Conservation (phyloP, 148 eudicot species). For the Arctostaphylos glauca region DNA sequence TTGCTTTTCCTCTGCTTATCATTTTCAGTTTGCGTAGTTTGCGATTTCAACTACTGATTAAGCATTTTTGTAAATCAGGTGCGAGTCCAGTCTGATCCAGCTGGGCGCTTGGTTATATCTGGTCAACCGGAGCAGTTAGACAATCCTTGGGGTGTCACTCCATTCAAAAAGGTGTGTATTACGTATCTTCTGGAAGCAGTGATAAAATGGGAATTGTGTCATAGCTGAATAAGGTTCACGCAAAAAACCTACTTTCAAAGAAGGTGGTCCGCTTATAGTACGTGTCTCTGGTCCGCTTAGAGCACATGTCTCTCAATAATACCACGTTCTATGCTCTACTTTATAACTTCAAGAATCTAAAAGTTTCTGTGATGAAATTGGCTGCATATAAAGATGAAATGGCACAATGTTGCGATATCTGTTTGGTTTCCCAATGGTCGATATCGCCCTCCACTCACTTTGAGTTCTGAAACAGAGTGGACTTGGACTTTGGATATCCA, state of each 20-base stretch:
- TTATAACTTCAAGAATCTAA: background rate
- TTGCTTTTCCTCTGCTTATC: background rate
- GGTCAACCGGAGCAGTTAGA: constrained; percentile 63
- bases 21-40: background rate
- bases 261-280: background rate
- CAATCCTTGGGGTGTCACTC: constrained; percentile 72
- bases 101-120: constrained; percentile 67
- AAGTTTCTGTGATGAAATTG: background rate
- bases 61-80: constrained; percentile 35
- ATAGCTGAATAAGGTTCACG: background rate
- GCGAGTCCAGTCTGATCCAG: constrained; percentile 70
- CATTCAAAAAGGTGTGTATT: constrained; percentile 53
- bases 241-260: background rate
- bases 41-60: background rate
- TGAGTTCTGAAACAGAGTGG: background rate
- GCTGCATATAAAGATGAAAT: background rate
- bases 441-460: background rate
- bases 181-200: background rate
- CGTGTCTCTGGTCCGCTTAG: background rate
- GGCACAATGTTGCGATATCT: background rate
- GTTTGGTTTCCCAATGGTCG: background rate
- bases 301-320: background rate
- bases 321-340: background rate
- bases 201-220: background rate
- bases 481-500: background rate